These are phyloP conservation scores for Boletus holoroseus DNA, from an alignment of 1,284 basidiomycete species.

Conservation along the genomic window DNA sequence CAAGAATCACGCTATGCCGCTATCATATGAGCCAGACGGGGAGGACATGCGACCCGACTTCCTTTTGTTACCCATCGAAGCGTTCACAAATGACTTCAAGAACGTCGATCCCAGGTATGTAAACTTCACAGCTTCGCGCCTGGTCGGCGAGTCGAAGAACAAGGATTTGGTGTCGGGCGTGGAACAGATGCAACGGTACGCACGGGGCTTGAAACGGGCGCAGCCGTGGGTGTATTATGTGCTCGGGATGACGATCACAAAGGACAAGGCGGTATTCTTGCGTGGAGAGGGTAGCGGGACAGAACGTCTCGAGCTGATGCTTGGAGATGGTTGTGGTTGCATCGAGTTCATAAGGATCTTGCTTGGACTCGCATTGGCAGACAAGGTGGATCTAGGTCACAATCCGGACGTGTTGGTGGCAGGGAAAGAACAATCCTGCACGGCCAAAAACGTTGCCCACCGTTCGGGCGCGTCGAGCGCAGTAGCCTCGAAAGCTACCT, in stretches of 20 bases:
- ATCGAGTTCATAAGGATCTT: constrained; percentile 9
- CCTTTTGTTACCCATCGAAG: constrained; percentile 11
- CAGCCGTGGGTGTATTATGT: constrained; percentile 14
- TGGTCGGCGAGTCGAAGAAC: constrained; percentile 6
- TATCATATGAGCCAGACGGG: constrained; percentile 11
- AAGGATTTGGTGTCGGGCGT: not conserved
- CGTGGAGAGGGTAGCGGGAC: constrained; percentile 9
- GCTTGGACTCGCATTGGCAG: constrained; percentile 7
- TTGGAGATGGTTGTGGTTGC: too few species aligned
- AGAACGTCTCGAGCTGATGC: too few species aligned
- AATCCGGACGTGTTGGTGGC: not conserved
- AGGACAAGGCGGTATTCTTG: constrained; percentile 5
- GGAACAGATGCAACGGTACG: constrained; percentile 7
- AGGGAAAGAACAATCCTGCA: not conserved
- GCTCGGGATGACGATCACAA: constrained; percentile 5
- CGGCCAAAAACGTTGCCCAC: not conserved
- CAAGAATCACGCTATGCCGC: not conserved
- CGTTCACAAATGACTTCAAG: constrained; percentile 1
- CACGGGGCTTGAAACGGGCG: not conserved
- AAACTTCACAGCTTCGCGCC: constrained; percentile 8
- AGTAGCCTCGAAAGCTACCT: not conserved
- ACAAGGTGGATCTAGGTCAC: not conserved
- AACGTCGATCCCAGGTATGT: constrained; percentile 5
- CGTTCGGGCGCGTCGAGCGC: not conserved
- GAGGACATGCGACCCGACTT: constrained; percentile 18